Evolutionary conservation across 2,329 filamentous ascomycete genomes (phyloP), one percentile per base, ranked within the genome.

Genomic region (Fusarium temperatum): DNA sequence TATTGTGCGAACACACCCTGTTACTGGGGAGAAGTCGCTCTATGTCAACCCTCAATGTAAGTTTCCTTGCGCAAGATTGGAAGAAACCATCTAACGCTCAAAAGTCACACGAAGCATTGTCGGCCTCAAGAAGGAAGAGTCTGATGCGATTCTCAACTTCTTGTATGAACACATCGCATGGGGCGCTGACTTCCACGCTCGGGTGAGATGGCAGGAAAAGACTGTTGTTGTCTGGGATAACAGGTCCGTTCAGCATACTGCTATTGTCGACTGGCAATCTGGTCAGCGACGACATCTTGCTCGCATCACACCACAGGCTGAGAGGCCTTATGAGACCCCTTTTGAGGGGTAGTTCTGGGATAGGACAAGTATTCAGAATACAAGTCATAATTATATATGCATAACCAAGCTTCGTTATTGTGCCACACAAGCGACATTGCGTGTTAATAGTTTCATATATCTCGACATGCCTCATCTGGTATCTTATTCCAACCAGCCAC

Each of bases 211-310:
- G 94, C 90, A 90, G 75, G 87, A 90, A 48, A 89, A 90, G n/a
- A 96, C 93, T 0, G 94, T 97, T 3, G 93, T 96, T 5, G 90
- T 96, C 2, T 97, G 94, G 94, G 94, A 96, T 81, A 96, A 96
- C 84, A 87, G 94, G 38, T 89, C 95, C 1, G 95, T 93, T 15
- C 88, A 90, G 75, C 94, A 97, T 81, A 92, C 92, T 12, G 94
- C 94, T 5, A 84, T 96, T 44, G 85, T 96, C 8, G 94, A 97
- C 81, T 97, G 94, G 94, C 89, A 92, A 75, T 90, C 90, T 80
- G 94, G 94, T 7, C 90, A 94, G 81, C 86, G 94, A 66, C 88
- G 94, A 57, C 94, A 97, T 83, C 83, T 97, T 70, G 94, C 94
- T 10, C 88, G 94, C 48, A 92, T 97, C 78, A 96, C 94, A 9